Evolutionary conservation across 1,139 yeast species (phyloP).

Genomic region (Geotrichum carabidarum): DNA sequence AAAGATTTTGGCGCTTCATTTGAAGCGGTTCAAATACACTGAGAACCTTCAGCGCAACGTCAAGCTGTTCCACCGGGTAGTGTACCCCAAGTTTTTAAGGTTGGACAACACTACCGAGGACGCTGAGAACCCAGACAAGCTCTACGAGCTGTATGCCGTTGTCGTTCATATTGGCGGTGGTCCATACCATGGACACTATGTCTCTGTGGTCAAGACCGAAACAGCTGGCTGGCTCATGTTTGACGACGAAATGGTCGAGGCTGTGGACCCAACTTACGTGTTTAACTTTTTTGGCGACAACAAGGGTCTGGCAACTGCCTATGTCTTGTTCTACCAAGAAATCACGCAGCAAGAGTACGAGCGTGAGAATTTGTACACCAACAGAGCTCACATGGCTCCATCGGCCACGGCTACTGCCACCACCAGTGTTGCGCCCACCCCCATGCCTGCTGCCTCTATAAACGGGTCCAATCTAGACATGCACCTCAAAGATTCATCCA

Average conservation of each 20-base stretch:
- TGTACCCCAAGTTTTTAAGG: constrained; percentile 69
- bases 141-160: constrained; percentile 77
- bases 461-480: too few species aligned
- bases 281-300: constrained; percentile 83
- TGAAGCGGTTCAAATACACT: constrained; percentile 86
- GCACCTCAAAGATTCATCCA: too few species aligned
- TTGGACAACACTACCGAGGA: constrained; percentile 71
- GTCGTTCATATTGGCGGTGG: constrained; percentile 97
- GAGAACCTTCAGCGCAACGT: constrained; percentile 77
- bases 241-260: constrained; percentile 92
- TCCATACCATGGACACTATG: constrained; percentile 96
- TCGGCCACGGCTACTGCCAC: neutral
- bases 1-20: constrained; percentile 69
- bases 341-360: constrained; percentile 21
- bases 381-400: neutral
- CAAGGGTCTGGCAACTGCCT: constrained; percentile 86
- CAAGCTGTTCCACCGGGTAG: constrained; percentile 77
- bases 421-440: neutral
- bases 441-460: neutral
- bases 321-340: constrained; percentile 69
- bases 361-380: constrained; percentile 9
- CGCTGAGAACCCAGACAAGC: constrained; percentile 45
- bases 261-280: constrained; percentile 78
- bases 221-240: constrained; percentile 82
- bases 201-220: constrained; percentile 74